A percentile compares a stretch with the other conserved stretches of the same genome.
phyloP scores from a whole-genome alignment of 257 asterid species.

The Solanum tacnaense region DNA sequence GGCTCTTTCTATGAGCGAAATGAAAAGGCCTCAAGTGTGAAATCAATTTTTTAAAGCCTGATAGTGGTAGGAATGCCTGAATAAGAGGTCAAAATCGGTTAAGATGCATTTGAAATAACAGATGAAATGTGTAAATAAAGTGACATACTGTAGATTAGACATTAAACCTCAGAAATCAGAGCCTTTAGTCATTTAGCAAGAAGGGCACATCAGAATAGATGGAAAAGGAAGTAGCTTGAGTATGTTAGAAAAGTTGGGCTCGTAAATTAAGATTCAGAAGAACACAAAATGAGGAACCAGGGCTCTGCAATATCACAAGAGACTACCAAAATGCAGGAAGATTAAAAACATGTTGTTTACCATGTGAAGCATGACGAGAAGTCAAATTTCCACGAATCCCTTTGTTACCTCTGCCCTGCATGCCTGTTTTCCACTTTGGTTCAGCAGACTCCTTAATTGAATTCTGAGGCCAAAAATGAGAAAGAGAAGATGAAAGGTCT shows the following conservation, averaged over 20 bases:
- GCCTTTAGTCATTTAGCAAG: background rate
- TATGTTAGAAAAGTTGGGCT: background rate
- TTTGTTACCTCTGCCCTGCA: slow-evolving; percentile 51
- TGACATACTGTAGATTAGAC: background rate
- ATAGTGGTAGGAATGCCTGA: background rate
- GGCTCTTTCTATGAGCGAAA: background rate
- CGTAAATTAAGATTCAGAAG: background rate
- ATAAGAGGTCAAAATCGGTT: background rate
- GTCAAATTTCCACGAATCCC: slow-evolving; percentile 54
- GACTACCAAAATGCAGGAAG: background rate
- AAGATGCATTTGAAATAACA: background rate
- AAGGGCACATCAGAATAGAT: background rate
- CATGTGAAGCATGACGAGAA: slow-evolving; percentile 44
- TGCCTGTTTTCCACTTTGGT: slow-evolving; percentile 52
- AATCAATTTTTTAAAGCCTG: background rate
- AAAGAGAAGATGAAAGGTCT: background rate
- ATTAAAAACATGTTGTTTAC: slow-evolving; percentile 19
- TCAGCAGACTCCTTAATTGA: slow-evolving; percentile 54
- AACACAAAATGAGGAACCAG: background rate
- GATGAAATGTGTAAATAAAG: background rate
- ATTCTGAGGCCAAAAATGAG: slow-evolving; percentile 34
- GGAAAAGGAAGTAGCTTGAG: background rate
- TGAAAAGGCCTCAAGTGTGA: background rate
- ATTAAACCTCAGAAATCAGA: background rate
- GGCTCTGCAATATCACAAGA: background rate